phyloP scores from a whole-genome alignment of 768 basidiomycete genomes.

The Psilocybe subaeruginosa region DNA sequence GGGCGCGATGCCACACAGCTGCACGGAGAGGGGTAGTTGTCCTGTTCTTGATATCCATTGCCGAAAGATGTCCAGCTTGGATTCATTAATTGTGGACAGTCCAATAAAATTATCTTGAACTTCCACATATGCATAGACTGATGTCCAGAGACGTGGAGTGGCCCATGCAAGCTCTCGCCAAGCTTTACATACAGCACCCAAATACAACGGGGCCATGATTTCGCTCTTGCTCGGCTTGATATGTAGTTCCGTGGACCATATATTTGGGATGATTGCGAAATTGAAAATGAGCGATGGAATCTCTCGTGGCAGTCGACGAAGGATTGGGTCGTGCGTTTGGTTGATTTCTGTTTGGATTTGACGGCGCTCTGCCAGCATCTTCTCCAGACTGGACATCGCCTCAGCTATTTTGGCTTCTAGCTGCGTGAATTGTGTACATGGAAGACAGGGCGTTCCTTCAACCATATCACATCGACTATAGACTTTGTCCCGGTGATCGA shows the following conservation, averaged over 20 bases:
- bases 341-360: background rate
- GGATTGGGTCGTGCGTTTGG: background rate
- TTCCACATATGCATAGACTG: too few species aligned
- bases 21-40: too few species aligned
- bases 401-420: background rate
- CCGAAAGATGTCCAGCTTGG: too few species aligned
- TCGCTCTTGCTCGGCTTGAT: background rate
- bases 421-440: background rate
- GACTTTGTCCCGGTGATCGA: background rate
- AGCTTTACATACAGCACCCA: conserved; percentile 10
- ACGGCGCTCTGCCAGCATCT: background rate
- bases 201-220: background rate
- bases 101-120: too few species aligned
- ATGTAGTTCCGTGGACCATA: background rate
- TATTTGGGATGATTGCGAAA: background rate
- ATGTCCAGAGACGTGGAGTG: conserved; percentile 6
- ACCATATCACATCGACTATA: background rate
- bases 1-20: too few species aligned
- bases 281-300: background rate
- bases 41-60: too few species aligned
- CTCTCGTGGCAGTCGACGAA: conserved; percentile 1
- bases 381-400: background rate
- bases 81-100: too few species aligned
- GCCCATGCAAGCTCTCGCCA: conserved; percentile 9
- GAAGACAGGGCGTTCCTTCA: background rate